Percentiles rank a stretch among this genome's conserved stretches.
Conservation (phyloP, 345 rosid genomes). For the Murraya koenigii region DNA sequence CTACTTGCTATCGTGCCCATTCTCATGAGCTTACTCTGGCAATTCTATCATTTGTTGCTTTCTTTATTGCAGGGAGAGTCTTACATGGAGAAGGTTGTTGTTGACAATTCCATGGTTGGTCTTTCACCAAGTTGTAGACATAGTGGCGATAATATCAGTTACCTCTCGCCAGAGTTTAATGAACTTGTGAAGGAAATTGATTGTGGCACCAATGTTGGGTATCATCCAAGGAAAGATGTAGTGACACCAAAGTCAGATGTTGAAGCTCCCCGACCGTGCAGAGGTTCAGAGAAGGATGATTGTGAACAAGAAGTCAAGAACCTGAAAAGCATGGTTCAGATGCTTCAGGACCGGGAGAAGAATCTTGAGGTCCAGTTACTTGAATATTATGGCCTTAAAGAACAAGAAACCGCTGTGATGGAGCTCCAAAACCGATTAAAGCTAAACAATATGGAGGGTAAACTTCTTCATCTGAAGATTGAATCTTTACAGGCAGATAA, state of each 20-base stretch:
- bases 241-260: constrained; percentile 40
- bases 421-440: constrained; percentile 85
- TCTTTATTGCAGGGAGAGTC: constrained; percentile 32
- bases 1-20: neutral
- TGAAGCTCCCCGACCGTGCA: constrained; percentile 39
- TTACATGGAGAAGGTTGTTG: constrained; percentile 10
- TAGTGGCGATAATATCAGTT: constrained; percentile 41
- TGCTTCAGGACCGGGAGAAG: constrained; percentile 70
- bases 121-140: constrained; percentile 38
- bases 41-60: neutral
- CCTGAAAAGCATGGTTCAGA: constrained; percentile 50
- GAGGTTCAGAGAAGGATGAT: constrained; percentile 40
- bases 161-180: constrained; percentile 55
- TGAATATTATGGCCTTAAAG: constrained; percentile 83
- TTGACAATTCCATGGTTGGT: constrained; percentile 28
- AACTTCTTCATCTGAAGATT: constrained; percentile 64
- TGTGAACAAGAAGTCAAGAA: constrained; percentile 61
- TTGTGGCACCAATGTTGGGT: constrained; percentile 12
- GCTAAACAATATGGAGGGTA: constrained; percentile 67
- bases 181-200: constrained; percentile 49
- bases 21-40: neutral
- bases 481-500: constrained; percentile 72
- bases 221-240: constrained; percentile 26
- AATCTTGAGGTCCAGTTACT: constrained; percentile 69
- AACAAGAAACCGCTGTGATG: constrained; percentile 63